phyloP scores from a whole-genome alignment of 768 basidiomycete species.

The Hygrocybe punicea region DNA sequence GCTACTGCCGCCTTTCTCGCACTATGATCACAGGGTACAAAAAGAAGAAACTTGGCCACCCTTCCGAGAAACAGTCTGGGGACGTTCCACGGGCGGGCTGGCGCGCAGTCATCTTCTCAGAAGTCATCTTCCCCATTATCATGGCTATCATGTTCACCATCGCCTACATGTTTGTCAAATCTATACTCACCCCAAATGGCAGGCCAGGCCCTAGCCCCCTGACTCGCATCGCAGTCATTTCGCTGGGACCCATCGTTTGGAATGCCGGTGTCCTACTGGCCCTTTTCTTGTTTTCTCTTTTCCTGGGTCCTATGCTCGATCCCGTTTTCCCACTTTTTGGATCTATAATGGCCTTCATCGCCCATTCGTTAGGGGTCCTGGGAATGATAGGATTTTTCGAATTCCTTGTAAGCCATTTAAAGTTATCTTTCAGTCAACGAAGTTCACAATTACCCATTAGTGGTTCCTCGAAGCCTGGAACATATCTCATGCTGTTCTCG shows the following conservation, averaged over 20 bases:
- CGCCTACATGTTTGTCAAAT: constrained; percentile 90
- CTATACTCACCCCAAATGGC: constrained; percentile 66
- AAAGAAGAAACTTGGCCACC: constrained; percentile 94
- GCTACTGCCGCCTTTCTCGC: constrained; percentile 95
- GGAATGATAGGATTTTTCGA: constrained; percentile 96
- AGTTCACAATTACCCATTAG: constrained; percentile 36
- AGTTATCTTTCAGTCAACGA: background rate
- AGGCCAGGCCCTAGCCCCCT: constrained; percentile 74
- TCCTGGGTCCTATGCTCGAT: constrained; percentile 89
- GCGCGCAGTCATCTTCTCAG: constrained; percentile 85
- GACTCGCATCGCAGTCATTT: constrained; percentile 88
- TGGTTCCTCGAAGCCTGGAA: constrained; percentile 96
- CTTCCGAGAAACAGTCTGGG: constrained; percentile 93
- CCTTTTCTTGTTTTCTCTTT: constrained; percentile 87
- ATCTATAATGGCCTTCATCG: constrained; percentile 86
- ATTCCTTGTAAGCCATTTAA: constrained; percentile 66
- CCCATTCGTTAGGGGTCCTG: constrained; percentile 75
- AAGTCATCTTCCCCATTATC: constrained; percentile 80
- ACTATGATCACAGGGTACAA: constrained; percentile 99
- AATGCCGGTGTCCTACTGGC: constrained; percentile 83
- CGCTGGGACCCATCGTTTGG: constrained; percentile 93
- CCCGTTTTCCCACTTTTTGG: constrained; percentile 85
- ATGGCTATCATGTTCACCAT: constrained; percentile 85
- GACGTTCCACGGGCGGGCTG: constrained; percentile 93
- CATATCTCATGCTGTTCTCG: constrained; percentile 87